Base-by-base conservation (phyloP, 768 basidiomycete genomes). In the Boletus eberwhitei region DNA sequence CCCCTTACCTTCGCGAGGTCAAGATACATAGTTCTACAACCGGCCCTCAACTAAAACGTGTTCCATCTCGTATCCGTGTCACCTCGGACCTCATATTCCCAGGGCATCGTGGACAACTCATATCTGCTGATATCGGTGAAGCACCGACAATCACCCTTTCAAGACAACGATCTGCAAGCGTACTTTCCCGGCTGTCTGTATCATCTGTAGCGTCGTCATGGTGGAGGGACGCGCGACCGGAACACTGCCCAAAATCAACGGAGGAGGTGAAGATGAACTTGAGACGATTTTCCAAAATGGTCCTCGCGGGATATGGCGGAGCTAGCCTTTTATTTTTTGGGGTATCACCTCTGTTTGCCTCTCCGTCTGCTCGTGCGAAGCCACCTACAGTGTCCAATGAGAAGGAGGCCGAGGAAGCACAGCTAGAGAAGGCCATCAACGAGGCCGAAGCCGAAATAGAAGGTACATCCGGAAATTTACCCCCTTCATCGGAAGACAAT, bases 221-320 rank as follows among this genome's bases (percentile, higher is more conserved):
- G 21, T 60, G 63, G 63, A 71, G 41, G 38, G 69, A 71, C 13
- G 17, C 14, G 0, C 59, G 50, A n/a, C 49, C 57, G n/a, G 69
- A 65, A 34, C 58, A 61, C n/a, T 61, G 32, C 37, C 61, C 56
- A 14, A 71, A 59, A 52, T 61, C 69, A 70, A 79, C 55, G 57
- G 69, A 74, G 2, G 84, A 87, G 45, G 74, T 90, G 52, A 87
- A 86, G 64, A 67, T 78, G 19, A 88, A 86, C 12, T 71, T 93
- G n/a, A 81, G 89, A 24, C 79, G 91, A 12, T 76, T 90, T 37
- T 90, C 88, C 14, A 90, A 91, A 68, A 82, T 93, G 73, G 87
- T 88, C 2, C 75, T 93, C 8, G 90, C 88, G 2, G 88, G 90
- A 3, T 93, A 93, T 60, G 91, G 90, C 14, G 91, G 91, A 2